Evolutionary conservation across 495 filamentous ascomycete genomes (phyloP), one percentile per base, ranked within the genome.

Genomic region (Durotheca rogersii): DNA sequence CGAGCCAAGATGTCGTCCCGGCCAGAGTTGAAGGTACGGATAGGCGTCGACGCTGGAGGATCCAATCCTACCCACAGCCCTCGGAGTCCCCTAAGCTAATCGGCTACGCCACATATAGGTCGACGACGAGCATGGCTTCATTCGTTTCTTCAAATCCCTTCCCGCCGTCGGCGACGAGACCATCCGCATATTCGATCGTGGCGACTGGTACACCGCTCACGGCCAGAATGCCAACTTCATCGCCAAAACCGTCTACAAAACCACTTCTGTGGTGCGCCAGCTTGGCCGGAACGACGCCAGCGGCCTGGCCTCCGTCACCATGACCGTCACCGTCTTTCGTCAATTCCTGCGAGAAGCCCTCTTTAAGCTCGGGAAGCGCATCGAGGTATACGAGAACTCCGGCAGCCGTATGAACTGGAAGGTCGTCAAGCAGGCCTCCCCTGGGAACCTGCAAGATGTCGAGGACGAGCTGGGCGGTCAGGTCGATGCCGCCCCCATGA

Each of bases 71-170:
- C 17, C 45, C 25, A 15, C 30, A 33, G 12, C 20, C 40, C 27
- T 38, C 10, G 53, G 15, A 50, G 34, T 31, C 35, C n/a, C 7
- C 7, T 15, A 16, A 31, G 14, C 41, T 34, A 21, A 46, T 33
- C 23, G 7, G 20, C 1, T 39, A 40, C 21, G 14, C 14, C n/a
- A 40, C n/a, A n/a, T n/a, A 40, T 16, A 94, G 89, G 86, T 96
- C 57, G 93, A 98, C 60, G 93, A 98, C 67, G 93, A 98, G 76
- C 81, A 82, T 62, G 88, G 91, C 51, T 97, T 98, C 73, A 96
- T 96, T 67, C 84, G 84, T 29, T 95, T 92, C 75, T 98, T 90
- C 76, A 89, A 89, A 50, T 83, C 80, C 23, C 80, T 98, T 6
- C 82, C 88, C 6, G 45, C 68, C 12, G 80, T 83, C 39, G 77